Conservation (phyloP, 345 rosid species). For the Rubroshorea leprosula region DNA sequence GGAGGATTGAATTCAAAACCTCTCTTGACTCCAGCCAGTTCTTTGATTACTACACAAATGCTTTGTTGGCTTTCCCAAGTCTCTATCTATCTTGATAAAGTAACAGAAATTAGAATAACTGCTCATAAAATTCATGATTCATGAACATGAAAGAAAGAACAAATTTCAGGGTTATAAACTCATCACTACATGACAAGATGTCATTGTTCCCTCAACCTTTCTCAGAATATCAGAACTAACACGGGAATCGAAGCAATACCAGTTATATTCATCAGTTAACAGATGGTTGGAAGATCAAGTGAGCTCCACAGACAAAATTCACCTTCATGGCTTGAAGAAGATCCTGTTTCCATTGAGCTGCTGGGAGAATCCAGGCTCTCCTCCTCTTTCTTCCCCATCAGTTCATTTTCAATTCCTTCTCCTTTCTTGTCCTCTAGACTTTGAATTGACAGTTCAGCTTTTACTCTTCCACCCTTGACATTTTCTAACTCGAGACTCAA, state of each 20-base stretch:
- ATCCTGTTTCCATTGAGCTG: constrained; percentile 12
- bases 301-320: constrained; percentile 61
- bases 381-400: constrained; percentile 16
- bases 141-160: too few relatives aligned
- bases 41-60: neutral
- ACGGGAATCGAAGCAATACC: neutral
- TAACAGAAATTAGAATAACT: neutral
- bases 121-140: neutral
- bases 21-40: neutral
- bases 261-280: constrained; percentile 32
- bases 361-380: constrained; percentile 16
- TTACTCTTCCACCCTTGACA: too few relatives aligned
- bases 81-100: too few relatives aligned
- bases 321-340: constrained; percentile 26
- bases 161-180: too few relatives aligned
- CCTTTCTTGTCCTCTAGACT: too few relatives aligned
- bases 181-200: too few relatives aligned
- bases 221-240: constrained; percentile 5
- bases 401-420: constrained; percentile 16
- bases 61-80: neutral
- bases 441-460: too few relatives aligned
- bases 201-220: neutral
- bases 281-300: constrained; percentile 60
- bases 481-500: constrained; percentile 30
- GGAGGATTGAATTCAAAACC: neutral